Evolutionary conservation across 305 asterid genomes (phyloP).

Genomic region (Fraxinus dipetala): DNA sequence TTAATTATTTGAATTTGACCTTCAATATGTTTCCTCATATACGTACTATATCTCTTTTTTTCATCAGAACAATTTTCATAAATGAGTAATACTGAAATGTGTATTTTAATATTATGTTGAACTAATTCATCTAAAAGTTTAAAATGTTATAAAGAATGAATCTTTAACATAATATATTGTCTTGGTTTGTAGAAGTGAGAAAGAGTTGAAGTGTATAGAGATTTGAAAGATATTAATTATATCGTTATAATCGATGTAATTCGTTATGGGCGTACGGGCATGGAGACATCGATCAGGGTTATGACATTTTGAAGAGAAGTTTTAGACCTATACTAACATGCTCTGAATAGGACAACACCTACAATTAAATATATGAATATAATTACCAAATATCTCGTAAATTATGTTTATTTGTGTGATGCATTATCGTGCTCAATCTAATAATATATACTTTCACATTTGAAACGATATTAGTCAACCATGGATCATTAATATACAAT

Average conservation of each 20-base stretch:
- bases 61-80: not conserved
- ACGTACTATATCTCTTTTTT: not conserved
- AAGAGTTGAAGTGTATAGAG: too few species aligned
- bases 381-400: not conserved
- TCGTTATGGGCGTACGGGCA: too few species aligned
- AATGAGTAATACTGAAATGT: not conserved
- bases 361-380: too few species aligned
- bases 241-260: too few species aligned
- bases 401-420: too few species aligned
- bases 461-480: not conserved
- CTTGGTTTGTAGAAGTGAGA: too few species aligned
- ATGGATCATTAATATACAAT: not conserved
- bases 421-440: not conserved
- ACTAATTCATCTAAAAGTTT: not conserved
- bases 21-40: not conserved
- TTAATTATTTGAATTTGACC: not conserved
- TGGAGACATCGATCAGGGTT: too few species aligned
- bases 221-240: too few species aligned
- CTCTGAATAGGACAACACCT: too few species aligned
- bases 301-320: too few species aligned
- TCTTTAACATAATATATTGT: too few species aligned
- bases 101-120: not conserved
- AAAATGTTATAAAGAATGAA: not conserved
- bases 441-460: not conserved
- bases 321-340: too few species aligned